Conservation (phyloP, 352 stramenopile genomes). For the Pythium phragmiticola region DNA sequence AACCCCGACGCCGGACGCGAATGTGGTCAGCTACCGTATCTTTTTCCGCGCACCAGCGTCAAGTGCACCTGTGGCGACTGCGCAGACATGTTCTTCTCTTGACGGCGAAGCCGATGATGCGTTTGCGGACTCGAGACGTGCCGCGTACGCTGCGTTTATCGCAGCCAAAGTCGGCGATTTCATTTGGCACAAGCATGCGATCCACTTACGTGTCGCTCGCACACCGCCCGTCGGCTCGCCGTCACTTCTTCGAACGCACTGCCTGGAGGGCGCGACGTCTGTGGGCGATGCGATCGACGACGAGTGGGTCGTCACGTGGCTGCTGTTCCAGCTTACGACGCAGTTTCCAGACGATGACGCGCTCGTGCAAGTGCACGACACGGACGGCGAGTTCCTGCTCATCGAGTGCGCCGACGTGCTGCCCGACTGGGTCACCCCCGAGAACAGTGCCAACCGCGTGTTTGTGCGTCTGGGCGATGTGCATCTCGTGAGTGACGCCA, state of each 20-base stretch:
- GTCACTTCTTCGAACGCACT: constrained; percentile 5
- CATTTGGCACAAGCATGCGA: constrained; percentile 31
- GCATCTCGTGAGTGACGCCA: constrained; percentile 20
- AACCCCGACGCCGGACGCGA: constrained; percentile 20
- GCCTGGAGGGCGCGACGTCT: constrained; percentile 23
- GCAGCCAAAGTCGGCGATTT: constrained; percentile 13
- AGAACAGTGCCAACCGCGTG: constrained; percentile 34
- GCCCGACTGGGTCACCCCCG: constrained; percentile 40
- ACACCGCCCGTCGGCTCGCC: neutral
- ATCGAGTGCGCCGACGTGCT: constrained; percentile 48
- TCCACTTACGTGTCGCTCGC: constrained; percentile 11
- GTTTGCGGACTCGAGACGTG: constrained; percentile 10
- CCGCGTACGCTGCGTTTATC: constrained; percentile 21
- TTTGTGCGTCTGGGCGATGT: constrained; percentile 24
- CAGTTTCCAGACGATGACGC: constrained; percentile 24
- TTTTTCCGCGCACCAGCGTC: constrained; percentile 19
- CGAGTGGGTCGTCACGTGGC: constrained; percentile 43
- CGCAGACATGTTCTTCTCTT: neutral
- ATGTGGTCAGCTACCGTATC: constrained; percentile 28
- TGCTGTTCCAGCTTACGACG: constrained; percentile 32
- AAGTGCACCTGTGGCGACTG: neutral
- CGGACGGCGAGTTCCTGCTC: constrained; percentile 48
- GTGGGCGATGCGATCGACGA: constrained; percentile 42
- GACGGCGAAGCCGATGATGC: neutral
- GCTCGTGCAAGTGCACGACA: constrained; percentile 34